phyloP scores from a whole-genome alignment of 805 yeast species.

The Wickerhamomyces ciferrii region DNA sequence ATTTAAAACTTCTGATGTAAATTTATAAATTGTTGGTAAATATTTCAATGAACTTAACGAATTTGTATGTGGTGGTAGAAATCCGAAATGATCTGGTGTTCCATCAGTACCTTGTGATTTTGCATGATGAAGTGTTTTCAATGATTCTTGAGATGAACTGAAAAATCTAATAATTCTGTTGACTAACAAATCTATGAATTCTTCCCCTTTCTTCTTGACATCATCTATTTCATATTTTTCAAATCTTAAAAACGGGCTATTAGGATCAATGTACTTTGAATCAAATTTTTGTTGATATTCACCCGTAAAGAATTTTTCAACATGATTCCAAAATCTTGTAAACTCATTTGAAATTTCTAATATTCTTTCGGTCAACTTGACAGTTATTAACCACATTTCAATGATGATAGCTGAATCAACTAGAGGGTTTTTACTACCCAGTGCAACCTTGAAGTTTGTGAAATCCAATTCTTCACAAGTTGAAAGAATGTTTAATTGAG shows the following conservation, averaged over 20 bases:
- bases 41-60: constrained; percentile 54
- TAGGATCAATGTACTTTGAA: constrained; percentile 24
- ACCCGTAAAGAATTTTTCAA: constrained; percentile 50
- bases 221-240: constrained; percentile 36
- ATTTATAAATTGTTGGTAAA: constrained; percentile 39
- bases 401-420: constrained; percentile 50
- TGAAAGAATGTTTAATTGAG: constrained; percentile 34
- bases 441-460: constrained; percentile 19
- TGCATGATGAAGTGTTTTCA: constrained; percentile 7
- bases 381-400: constrained; percentile 54
- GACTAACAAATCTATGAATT: constrained; percentile 30
- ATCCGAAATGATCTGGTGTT: constrained; percentile 36
- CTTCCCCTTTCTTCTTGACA: constrained; percentile 33
- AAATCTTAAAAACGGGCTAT: constrained; percentile 33
- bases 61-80: constrained; percentile 61
- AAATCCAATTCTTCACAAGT: constrained; percentile 31
- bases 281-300: constrained; percentile 33
- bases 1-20: constrained; percentile 34
- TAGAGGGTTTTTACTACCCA: constrained; percentile 21
- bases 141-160: constrained; percentile 24
- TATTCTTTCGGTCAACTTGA: constrained; percentile 36
- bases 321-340: constrained; percentile 46
- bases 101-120: constrained; percentile 21
- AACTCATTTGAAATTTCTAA: constrained; percentile 33
- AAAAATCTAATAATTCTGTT: constrained; percentile 25